phyloP scores from a whole-genome alignment of 345 rosid species.

The Iberis pinnata region DNA sequence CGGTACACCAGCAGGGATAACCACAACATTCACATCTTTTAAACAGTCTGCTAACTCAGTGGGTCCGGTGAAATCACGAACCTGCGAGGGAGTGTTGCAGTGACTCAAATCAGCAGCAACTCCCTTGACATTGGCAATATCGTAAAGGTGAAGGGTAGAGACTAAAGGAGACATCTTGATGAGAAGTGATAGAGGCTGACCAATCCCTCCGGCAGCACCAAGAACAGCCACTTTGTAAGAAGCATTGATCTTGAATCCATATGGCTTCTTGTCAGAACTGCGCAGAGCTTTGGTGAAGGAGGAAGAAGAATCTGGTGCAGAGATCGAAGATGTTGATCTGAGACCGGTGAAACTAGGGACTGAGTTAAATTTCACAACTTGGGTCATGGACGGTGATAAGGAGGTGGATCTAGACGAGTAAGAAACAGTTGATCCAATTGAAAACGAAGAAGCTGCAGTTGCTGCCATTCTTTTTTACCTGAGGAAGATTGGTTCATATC shows the following conservation, averaged over 20 bases:
- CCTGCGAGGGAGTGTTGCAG: conserved; percentile 88
- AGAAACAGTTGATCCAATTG: conserved; percentile 47
- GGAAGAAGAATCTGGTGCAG: conserved; percentile 49
- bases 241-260: conserved; percentile 54
- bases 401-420: conserved; percentile 38
- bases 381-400: conserved; percentile 39
- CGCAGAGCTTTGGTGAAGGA: conserved; percentile 41
- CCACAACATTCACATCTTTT: conserved; percentile 74
- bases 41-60: conserved; percentile 60
- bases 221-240: conserved; percentile 82
- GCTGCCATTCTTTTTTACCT: conserved; percentile 50
- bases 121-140: conserved; percentile 89
- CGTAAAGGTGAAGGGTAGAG: conserved; percentile 72
- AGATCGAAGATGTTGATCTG: conserved; percentile 49
- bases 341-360: conserved; percentile 50
- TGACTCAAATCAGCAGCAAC: conserved; percentile 94
- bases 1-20: conserved; percentile 91
- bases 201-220: conserved; percentile 93
- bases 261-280: conserved; percentile 26
- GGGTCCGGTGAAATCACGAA: conserved; percentile 75
- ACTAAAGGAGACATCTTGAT: conserved; percentile 93
- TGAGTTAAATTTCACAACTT: conserved; percentile 36
- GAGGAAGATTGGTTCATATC: not conserved
- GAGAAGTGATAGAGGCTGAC: conserved; percentile 78
- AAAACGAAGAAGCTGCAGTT: conserved; percentile 52